Evolutionary conservation across 371 early-diverging fungal species (phyloP).

Genomic region (Lichtheimia ramosa): DNA sequence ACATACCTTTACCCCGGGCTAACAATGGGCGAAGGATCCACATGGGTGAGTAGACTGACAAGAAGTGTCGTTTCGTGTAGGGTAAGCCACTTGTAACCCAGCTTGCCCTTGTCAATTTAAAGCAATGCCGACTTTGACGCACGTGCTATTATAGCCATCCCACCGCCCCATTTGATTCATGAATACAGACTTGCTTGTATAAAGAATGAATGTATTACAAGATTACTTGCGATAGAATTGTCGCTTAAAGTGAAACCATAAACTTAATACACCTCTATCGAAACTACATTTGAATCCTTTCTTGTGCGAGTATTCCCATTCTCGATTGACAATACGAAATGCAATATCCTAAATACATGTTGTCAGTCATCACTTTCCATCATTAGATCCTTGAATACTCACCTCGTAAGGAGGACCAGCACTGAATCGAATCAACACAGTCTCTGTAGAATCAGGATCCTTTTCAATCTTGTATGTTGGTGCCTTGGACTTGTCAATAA

Average conservation of each 20-base stretch:
- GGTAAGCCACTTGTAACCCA: neutral
- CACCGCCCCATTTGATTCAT: too few relatives aligned
- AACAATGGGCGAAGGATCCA: neutral
- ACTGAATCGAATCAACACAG: conserved; percentile 83
- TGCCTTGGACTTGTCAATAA: conserved; percentile 84
- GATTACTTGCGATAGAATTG: conserved; percentile 76
- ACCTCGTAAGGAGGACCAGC: conserved; percentile 93
- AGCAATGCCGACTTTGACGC: neutral
- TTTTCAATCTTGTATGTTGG: conserved; percentile 86
- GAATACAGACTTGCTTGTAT: too few relatives aligned
- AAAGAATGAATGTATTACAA: neutral
- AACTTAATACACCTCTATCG: conserved; percentile 89
- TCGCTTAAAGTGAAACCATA: conserved; percentile 93
- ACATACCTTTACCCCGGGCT: neutral
- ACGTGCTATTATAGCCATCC: too few relatives aligned
- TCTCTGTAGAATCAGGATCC: conserved; percentile 75
- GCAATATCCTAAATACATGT: conserved; percentile 69
- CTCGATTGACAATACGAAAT: conserved; percentile 91
- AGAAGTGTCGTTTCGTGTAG: neutral
- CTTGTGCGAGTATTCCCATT: conserved; percentile 94
- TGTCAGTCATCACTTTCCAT: neutral
- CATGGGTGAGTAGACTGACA: neutral
- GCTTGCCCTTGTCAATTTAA: neutral
- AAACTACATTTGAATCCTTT: conserved; percentile 90
- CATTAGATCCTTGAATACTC: neutral